Base-by-base conservation (phyloP, 2,329 filamentous ascomycete genomes). In the Microthyrium microscopicum region DNA sequence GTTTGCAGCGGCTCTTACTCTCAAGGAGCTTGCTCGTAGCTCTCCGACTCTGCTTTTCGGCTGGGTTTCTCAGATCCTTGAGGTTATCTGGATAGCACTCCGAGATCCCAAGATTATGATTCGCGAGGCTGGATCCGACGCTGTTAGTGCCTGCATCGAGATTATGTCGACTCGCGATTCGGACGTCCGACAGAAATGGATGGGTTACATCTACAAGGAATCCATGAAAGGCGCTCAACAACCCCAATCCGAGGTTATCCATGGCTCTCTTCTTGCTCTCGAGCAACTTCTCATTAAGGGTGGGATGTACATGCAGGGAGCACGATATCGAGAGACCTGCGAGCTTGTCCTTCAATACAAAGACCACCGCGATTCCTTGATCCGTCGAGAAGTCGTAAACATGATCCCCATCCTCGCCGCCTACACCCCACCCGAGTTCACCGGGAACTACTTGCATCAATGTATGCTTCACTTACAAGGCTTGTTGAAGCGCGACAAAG, bases 261-360 rank as follows among this genome's bases (percentile, higher is more conserved):
- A 98, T 51, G 89, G 83, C n/a, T 94, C 87, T 2, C 66, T 98
- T 26, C 66, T 98, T 15, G 84, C 91, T 2, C 68, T 95, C 46
- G 91, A 87, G 53, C 87, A 95, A 57, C 68, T 98, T 30, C 71
- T 98, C 13, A 73, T 89, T 41, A 87, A 93, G 52, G 89, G 89
- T 34, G 85, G 84, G 45, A 98, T 98, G 87, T 98, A 92, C 55
- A 95, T 98, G 89, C 84, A 93, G 47, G 81, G 85, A 25, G 74
- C 85, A 26, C 56, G 58, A 50, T 98, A 95, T 54, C 73, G 77
- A 38, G 82, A 92, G 45, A 77, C 83, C 8, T 95, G 87, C 52
- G 89, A 98, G 41, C 85, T 89, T 41, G 81, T 94, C 22, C 75
- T 87, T 42, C 78, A 80, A 40, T 81, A 92, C 53, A 92, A 92